phyloP scores from a whole-genome alignment of 73 alveolate genomes.

The Tetrahymena elliotti region DNA sequence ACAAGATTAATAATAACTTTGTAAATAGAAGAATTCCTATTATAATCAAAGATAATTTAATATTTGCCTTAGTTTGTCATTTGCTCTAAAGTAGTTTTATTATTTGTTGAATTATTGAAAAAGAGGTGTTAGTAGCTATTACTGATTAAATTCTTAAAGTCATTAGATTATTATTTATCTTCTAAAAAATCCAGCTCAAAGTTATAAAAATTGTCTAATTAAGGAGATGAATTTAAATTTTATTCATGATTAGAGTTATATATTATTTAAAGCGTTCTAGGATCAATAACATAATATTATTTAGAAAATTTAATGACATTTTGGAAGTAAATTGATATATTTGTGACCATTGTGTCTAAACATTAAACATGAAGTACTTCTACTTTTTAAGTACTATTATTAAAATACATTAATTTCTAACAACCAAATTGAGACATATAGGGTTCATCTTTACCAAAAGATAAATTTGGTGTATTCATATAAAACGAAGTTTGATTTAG shows the following conservation, averaged over 20 bases:
- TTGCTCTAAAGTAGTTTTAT: not conserved
- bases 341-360: not conserved
- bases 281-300: not conserved
- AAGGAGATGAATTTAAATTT: too few species aligned
- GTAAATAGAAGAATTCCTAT: not conserved
- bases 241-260: not conserved
- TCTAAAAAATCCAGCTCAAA: not conserved
- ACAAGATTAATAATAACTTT: not conserved
- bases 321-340: not conserved
- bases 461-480: not conserved
- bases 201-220: not conserved
- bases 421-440: not conserved
- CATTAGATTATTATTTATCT: not conserved
- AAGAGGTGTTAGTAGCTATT: not conserved
- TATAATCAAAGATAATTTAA: not conserved
- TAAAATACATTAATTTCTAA: not conserved
- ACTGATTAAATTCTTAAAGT: too few species aligned
- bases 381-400: not conserved
- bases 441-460: not conserved
- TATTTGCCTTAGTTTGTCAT: not conserved
- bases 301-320: not conserved
- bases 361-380: not conserved
- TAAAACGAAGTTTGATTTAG: not conserved
- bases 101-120: not conserved
- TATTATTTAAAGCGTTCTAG: not conserved